These are phyloP conservation scores for Bonia amplexicaulis DNA, from an alignment of 176 grass and related monocot species.

Conservation along the genomic window DNA sequence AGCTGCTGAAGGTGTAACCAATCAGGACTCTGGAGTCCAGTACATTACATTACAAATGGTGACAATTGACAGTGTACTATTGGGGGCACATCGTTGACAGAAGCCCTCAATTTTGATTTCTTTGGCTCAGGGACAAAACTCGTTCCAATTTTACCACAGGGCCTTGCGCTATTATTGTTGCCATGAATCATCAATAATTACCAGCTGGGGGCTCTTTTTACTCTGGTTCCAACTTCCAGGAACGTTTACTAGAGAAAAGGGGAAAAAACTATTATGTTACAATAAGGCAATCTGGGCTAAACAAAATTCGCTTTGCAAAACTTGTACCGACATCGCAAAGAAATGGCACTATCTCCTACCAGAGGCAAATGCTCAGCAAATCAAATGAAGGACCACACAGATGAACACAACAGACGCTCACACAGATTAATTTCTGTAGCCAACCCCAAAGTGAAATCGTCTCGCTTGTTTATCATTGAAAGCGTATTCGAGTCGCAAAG, in stretches of 20 bases:
- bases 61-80: background rate
- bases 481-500: constrained; percentile 76
- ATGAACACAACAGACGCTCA: background rate
- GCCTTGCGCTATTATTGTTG: background rate
- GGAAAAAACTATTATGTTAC: background rate
- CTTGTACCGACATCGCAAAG: background rate
- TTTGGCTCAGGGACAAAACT: background rate
- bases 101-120: background rate
- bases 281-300: background rate
- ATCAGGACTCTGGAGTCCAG: background rate
- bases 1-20: background rate
- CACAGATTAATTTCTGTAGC: constrained; percentile 64
- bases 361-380: constrained; percentile 5
- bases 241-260: background rate
- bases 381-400: background rate
- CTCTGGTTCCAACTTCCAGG: background rate
- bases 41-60: background rate
- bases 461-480: constrained; percentile 75
- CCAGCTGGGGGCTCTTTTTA: background rate
- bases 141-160: background rate
- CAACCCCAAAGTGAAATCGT: constrained; percentile 89
- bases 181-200: background rate
- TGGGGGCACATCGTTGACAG: background rate
- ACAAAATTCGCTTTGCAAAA: constrained; percentile 19
- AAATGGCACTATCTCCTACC: constrained; percentile 13